These are phyloP conservation scores for Cercospora berteroae DNA, from an alignment of 2,329 filamentous ascomycete genomes.

Conservation along the genomic window DNA sequence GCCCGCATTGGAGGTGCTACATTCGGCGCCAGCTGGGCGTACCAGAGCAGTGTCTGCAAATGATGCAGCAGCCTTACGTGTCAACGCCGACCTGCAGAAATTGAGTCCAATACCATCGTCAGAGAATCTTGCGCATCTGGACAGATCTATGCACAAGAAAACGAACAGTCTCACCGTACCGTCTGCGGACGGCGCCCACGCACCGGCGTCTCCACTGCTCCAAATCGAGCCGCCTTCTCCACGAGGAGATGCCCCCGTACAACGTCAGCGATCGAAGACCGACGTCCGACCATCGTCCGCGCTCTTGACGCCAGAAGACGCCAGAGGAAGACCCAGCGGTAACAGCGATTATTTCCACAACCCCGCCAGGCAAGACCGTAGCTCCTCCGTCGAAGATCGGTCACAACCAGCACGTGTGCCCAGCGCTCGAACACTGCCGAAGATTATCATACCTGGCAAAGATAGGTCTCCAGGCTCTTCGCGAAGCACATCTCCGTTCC, in stretches of 20 bases:
- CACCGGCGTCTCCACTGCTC: constrained; percentile 15
- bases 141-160: constrained; percentile 2
- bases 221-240: constrained; percentile 25
- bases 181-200: neutral
- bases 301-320: constrained; percentile 21
- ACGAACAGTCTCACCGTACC: constrained; percentile 16
- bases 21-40: constrained; percentile 29
- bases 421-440: constrained; percentile 40
- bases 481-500: constrained; percentile 62
- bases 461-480: constrained; percentile 38
- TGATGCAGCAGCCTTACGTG: constrained; percentile 50
- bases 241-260: constrained; percentile 13
- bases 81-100: constrained; percentile 41
- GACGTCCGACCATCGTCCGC: constrained; percentile 12
- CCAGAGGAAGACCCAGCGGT: constrained; percentile 4
- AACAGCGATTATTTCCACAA: constrained; percentile 18
- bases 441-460: constrained; percentile 42
- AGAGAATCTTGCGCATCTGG: constrained; percentile 18
- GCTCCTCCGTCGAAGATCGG: constrained; percentile 18
- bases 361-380: constrained; percentile 16
- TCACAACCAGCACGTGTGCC: constrained; percentile 30
- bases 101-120: constrained; percentile 19
- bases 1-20: constrained; percentile 14
- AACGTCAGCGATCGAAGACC: constrained; percentile 15
- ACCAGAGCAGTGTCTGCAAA: constrained; percentile 60